phyloP scores from a whole-genome alignment of 768 basidiomycete species.

The Lactifluus rugatus region DNA sequence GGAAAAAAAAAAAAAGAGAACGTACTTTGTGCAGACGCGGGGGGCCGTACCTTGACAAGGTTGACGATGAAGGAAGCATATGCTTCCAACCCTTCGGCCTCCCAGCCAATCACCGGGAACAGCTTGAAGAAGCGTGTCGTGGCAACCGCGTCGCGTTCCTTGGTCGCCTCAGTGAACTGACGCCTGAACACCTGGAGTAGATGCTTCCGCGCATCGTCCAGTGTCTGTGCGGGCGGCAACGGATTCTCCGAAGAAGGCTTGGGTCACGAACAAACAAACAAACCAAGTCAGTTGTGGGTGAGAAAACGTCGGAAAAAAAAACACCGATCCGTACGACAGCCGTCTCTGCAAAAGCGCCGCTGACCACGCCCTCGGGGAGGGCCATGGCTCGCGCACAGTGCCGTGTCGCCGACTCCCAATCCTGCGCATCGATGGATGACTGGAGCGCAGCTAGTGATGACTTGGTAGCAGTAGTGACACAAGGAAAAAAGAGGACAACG shows the following conservation, averaged over 20 bases:
- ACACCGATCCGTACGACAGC: conserved; percentile 67
- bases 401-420: conserved; percentile 93
- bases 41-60: conserved; percentile 69
- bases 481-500: too few relatives aligned
- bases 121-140: conserved; percentile 95
- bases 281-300: background rate
- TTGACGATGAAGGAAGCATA: conserved; percentile 93
- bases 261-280: background rate
- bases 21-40: conserved; percentile 75
- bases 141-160: conserved; percentile 69
- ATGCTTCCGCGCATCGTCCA: conserved; percentile 62
- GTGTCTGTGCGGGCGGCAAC: conserved; percentile 74
- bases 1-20: conserved; percentile 5
- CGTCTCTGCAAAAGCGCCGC: conserved; percentile 75
- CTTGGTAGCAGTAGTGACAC: conserved; percentile 34
- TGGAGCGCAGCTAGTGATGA: conserved; percentile 52
- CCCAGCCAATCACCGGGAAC: conserved; percentile 93
- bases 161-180: conserved; percentile 79
- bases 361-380: conserved; percentile 64
- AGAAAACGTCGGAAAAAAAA: background rate
- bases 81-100: conserved; percentile 80
- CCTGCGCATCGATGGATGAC: conserved; percentile 60
- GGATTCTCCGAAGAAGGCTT: conserved; percentile 89
- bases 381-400: conserved; percentile 89
- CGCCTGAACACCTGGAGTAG: conserved; percentile 68